A percentile compares a stretch with the other conserved stretches of the same genome.
These are phyloP conservation scores for Colletotrichum liaoningense DNA, from an alignment of 2,329 filamentous ascomycete species.

Conservation along the genomic window DNA sequence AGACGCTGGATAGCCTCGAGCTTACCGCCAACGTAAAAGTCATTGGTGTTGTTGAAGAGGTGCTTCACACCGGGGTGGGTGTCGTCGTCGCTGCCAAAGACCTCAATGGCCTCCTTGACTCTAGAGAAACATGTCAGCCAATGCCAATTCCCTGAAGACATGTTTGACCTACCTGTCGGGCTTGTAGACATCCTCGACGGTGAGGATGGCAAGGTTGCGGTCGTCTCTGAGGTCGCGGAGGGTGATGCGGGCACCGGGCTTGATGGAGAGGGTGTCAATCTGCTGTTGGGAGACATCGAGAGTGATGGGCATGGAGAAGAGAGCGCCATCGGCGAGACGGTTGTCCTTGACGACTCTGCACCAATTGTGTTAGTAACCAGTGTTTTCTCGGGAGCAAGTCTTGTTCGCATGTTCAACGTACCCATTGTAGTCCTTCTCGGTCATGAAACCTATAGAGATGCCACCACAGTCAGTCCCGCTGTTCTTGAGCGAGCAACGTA, in stretches of 20 bases:
- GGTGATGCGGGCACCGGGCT: slow-evolving; percentile 84
- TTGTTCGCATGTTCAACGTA: slow-evolving; percentile 55
- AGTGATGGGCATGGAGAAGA: slow-evolving; percentile 98
- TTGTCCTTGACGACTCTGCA: slow-evolving; percentile 86
- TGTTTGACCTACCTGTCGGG: slow-evolving; percentile 84
- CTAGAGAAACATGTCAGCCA: slow-evolving; percentile 53
- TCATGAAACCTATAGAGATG: slow-evolving; percentile 85
- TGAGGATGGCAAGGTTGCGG: slow-evolving; percentile 94
- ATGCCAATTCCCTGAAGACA: slow-evolving; percentile 64
- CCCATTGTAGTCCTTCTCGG: slow-evolving; percentile 95
- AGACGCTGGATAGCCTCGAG: slow-evolving; percentile 94
- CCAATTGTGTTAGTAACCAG: slow-evolving; percentile 43
- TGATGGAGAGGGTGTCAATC: slow-evolving; percentile 80
- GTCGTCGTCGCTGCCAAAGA: slow-evolving; percentile 91
- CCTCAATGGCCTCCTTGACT: slow-evolving; percentile 88
- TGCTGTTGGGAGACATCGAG: slow-evolving; percentile 83
- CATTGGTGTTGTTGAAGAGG: slow-evolving; percentile 82
- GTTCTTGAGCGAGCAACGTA: slow-evolving; percentile 14
- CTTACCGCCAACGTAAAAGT: slow-evolving; percentile 96
- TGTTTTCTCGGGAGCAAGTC: neutral
- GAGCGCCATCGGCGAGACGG: slow-evolving; percentile 86
- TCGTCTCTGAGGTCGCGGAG: slow-evolving; percentile 97
- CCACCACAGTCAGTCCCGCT: slow-evolving; percentile 28
- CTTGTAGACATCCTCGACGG: slow-evolving; percentile 93
- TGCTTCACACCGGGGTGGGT: slow-evolving; percentile 94